These are phyloP conservation scores for Lophiotrema nucula DNA, from an alignment of 495 filamentous ascomycete species.

Conservation along the genomic window DNA sequence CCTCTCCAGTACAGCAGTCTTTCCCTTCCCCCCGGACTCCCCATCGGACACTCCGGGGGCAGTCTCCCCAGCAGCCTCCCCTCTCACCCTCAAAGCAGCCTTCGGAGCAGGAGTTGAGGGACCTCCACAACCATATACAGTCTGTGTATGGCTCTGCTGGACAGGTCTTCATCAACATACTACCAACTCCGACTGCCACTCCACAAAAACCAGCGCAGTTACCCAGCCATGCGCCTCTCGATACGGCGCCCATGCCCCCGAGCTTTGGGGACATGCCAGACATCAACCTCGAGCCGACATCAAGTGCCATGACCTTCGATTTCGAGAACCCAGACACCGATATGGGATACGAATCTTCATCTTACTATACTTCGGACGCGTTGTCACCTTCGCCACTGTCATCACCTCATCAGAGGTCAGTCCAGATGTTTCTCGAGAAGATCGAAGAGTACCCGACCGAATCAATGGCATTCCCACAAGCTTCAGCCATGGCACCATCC, in stretches of 20 bases:
- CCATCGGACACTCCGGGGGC: slow-evolving; percentile 23
- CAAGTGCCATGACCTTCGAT: slow-evolving; percentile 37
- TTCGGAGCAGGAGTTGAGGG: slow-evolving; percentile 34
- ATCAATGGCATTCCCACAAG: slow-evolving; percentile 17
- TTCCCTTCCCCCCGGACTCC: slow-evolving; percentile 33
- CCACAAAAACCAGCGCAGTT: slow-evolving; percentile 30
- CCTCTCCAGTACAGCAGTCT: slow-evolving; percentile 34
- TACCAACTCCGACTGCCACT: slow-evolving; percentile 33
- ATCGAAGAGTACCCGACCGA: slow-evolving; percentile 26
- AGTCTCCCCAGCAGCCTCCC: slow-evolving; percentile 31
- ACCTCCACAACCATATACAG: slow-evolving; percentile 41
- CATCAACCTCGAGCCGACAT: slow-evolving; percentile 50
- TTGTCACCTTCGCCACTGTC: slow-evolving; percentile 35
- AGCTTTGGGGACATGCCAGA: slow-evolving; percentile 58
- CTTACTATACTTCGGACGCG: slow-evolving; percentile 35
- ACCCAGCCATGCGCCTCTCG: slow-evolving; percentile 34
- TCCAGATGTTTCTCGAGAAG: slow-evolving; percentile 25
- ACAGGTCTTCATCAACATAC: slow-evolving; percentile 37
- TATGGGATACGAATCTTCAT: slow-evolving; percentile 44
- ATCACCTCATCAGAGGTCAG: slow-evolving; percentile 31
- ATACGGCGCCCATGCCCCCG: slow-evolving; percentile 51
- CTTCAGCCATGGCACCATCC: slow-evolving; percentile 14
- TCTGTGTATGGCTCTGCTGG: slow-evolving; percentile 32
- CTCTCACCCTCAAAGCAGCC: slow-evolving; percentile 26
- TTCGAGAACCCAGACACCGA: slow-evolving; percentile 54